Conservation (phyloP, 1,139 yeast species). For the Sugiyamaella japonica region DNA sequence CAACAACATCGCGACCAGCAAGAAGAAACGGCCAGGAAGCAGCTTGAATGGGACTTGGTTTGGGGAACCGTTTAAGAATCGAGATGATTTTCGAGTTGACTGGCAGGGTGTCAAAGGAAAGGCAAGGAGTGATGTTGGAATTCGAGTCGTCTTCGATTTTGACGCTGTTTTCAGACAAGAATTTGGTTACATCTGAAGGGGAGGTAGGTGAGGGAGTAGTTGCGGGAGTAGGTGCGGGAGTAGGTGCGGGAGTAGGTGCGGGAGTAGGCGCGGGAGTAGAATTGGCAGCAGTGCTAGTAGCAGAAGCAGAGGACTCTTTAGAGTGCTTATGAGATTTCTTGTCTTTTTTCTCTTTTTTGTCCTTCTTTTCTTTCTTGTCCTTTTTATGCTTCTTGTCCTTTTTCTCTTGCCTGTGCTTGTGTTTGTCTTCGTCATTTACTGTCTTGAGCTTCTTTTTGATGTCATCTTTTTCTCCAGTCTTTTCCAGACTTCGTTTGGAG, state of each 20-base stretch:
- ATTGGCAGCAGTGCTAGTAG: neutral
- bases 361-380: slow-evolving; percentile 47
- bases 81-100: slow-evolving; percentile 61
- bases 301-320: slow-evolving; percentile 26
- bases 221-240: slow-evolving; percentile 7
- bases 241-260: slow-evolving; percentile 45
- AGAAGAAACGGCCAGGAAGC: slow-evolving; percentile 93
- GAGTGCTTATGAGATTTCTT: slow-evolving; percentile 41
- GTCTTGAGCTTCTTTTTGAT: slow-evolving; percentile 25
- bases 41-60: slow-evolving; percentile 97
- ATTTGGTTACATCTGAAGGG: slow-evolving; percentile 51
- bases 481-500: slow-evolving; percentile 19
- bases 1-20: slow-evolving; percentile 81
- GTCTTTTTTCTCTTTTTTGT: slow-evolving; percentile 41
- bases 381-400: slow-evolving; percentile 51
- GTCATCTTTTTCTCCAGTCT: slow-evolving; percentile 17
- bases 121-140: slow-evolving; percentile 58
- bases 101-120: slow-evolving; percentile 62
- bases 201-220: slow-evolving; percentile 6
- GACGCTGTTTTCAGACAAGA: slow-evolving; percentile 71
- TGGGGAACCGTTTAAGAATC: slow-evolving; percentile 55
- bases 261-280: slow-evolving; percentile 45
- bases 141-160: slow-evolving; percentile 68
- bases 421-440: slow-evolving; percentile 33
- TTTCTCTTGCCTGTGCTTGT: slow-evolving; percentile 43